Conservation (phyloP, 768 basidiomycete species). For the Wakefieldia striispora region DNA sequence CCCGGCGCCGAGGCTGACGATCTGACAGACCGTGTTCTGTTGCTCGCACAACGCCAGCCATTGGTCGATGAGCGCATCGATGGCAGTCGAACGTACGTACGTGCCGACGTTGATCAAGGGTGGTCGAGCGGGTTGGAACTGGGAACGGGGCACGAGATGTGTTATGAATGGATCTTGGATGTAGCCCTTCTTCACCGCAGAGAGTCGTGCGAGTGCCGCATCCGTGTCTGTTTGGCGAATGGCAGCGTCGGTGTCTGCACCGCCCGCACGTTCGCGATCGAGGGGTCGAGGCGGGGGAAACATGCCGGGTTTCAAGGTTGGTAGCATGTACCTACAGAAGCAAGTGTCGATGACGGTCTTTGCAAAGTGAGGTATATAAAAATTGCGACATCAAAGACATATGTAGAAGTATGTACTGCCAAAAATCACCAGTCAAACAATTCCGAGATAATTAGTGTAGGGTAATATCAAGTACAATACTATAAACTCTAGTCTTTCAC, state of each 20-base stretch:
- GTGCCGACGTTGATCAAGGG: conserved; percentile 97
- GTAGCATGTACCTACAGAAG: too few species aligned
- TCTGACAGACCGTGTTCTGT: conserved; percentile 61
- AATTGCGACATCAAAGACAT: too few species aligned
- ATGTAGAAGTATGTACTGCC: too few species aligned
- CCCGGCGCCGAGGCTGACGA: conserved; percentile 93
- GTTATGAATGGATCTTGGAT: conserved; percentile 72
- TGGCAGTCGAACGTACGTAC: conserved; percentile 74
- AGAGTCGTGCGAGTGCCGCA: conserved; percentile 79
- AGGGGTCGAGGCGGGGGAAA: conserved; percentile 12
- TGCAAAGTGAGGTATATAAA: too few species aligned
- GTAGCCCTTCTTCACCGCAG: conserved; percentile 83
- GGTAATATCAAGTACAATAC: too few species aligned
- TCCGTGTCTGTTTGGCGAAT: conserved; percentile 81
- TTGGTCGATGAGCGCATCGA: conserved; percentile 70
- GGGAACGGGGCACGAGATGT: conserved; percentile 64
- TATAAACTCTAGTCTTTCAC: too few species aligned
- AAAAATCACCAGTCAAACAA: too few species aligned
- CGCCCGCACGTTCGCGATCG: conserved; percentile 14
- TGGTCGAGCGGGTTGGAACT: conserved; percentile 58
- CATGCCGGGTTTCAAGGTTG: background rate
- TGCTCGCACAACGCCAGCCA: conserved; percentile 53
- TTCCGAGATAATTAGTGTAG: too few species aligned
- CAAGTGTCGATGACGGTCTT: too few species aligned
- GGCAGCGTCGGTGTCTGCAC: conserved; percentile 52